Evolutionary conservation across 2,329 filamentous ascomycete species (phyloP).

Genomic region (Septoria petroselini): DNA sequence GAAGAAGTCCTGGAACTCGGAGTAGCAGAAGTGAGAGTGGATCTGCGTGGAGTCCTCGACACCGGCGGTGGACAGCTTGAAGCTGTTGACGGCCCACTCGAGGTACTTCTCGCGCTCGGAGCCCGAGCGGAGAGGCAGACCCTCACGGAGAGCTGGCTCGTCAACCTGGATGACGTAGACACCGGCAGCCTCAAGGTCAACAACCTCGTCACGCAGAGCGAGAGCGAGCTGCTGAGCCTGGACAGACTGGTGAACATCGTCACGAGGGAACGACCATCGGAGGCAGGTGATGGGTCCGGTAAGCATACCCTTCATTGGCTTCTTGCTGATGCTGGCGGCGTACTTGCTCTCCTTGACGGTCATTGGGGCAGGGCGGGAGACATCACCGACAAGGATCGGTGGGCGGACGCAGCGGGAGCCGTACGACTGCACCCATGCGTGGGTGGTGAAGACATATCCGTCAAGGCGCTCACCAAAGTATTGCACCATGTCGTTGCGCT

Average conservation of each 20-base stretch:
- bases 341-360: slow-evolving; percentile 99
- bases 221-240: slow-evolving; percentile 98
- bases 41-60: slow-evolving; percentile 97
- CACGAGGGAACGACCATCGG: slow-evolving; percentile 99
- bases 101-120: slow-evolving; percentile 97
- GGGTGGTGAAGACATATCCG: slow-evolving; percentile 97
- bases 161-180: slow-evolving; percentile 99
- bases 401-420: slow-evolving; percentile 97
- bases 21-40: slow-evolving; percentile 99
- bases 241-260: slow-evolving; percentile 97
- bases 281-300: slow-evolving; percentile 98
- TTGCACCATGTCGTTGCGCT: slow-evolving; percentile 99
- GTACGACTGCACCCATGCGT: slow-evolving; percentile 98
- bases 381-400: slow-evolving; percentile 97
- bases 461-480: slow-evolving; percentile 98
- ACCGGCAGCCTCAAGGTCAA: slow-evolving; percentile 95
- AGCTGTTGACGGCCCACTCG: slow-evolving; percentile 94
- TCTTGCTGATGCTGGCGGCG: slow-evolving; percentile 90
- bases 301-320: slow-evolving; percentile 99
- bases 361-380: slow-evolving; percentile 95
- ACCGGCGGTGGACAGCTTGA: slow-evolving; percentile 91
- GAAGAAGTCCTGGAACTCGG: slow-evolving; percentile 99
- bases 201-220: slow-evolving; percentile 94
- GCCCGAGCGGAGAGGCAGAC: slow-evolving; percentile 91
- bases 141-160: slow-evolving; percentile 97